Evolutionary conservation across 1,284 basidiomycete genomes (phyloP).

Genomic region (Cryptococcus sp.): DNA sequence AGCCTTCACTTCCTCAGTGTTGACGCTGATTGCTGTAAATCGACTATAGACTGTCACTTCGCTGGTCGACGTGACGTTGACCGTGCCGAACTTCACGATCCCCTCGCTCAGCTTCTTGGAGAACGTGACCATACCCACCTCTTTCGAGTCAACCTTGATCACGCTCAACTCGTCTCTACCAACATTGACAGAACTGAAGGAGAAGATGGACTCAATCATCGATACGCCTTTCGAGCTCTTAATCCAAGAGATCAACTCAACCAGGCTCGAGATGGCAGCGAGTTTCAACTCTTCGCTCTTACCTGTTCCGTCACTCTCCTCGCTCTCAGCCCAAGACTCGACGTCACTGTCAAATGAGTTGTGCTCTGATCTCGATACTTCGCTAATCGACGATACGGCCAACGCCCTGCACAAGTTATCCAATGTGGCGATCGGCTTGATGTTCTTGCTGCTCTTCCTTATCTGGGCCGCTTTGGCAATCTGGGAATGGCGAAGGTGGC

Average conservation of each 20-base stretch:
- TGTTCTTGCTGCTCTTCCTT: constrained; percentile 55
- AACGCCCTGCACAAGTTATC: constrained; percentile 72
- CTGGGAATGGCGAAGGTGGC: constrained; percentile 52
- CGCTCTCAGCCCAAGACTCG: constrained; percentile 28
- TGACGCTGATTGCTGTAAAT: constrained; percentile 3
- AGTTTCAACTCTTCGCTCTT: constrained; percentile 69
- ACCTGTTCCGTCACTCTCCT: constrained; percentile 62
- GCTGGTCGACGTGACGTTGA: constrained; percentile 63
- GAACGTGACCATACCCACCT: constrained; percentile 79
- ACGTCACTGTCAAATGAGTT: constrained; percentile 50
- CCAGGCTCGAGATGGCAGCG: constrained; percentile 64
- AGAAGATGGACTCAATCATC: constrained; percentile 70
- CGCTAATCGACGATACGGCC: constrained; percentile 79
- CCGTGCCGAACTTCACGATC: constrained; percentile 68
- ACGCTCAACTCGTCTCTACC: constrained; percentile 81
- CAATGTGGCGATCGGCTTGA: constrained; percentile 71
- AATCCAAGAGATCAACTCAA: constrained; percentile 83
- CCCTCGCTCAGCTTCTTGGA: constrained; percentile 71
- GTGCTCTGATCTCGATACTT: constrained; percentile 74
- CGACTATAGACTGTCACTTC: constrained; percentile 61
- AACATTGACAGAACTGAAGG: constrained; percentile 71
- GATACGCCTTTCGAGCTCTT: constrained; percentile 81
- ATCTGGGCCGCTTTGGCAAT: constrained; percentile 46
- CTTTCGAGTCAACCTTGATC: constrained; percentile 70
- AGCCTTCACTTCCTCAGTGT: not conserved